Conservation (phyloP, 139 green algal genomes). For the Volvox africanus region DNA sequence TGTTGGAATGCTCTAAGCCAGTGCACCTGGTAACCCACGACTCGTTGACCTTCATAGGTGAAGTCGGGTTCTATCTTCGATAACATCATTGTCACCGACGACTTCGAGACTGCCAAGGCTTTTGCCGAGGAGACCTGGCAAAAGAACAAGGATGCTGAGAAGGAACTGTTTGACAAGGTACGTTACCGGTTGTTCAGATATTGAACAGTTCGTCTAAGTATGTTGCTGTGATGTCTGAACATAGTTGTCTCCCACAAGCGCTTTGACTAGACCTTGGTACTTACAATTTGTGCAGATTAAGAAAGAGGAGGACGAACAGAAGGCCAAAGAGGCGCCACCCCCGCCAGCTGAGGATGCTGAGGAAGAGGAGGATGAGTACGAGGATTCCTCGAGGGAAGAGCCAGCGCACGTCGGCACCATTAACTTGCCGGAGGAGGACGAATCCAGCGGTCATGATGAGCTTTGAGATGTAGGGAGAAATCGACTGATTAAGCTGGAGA, state of each 20-base stretch:
- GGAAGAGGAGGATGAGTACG: conserved; percentile 30
- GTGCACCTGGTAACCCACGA: not conserved
- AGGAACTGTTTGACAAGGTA: conserved; percentile 75
- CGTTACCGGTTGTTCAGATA: too few relatives aligned
- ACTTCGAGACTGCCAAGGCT: conserved; percentile 76
- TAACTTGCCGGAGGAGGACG: conserved; percentile 25
- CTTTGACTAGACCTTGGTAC: too few relatives aligned
- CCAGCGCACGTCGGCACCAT: conserved; percentile 11
- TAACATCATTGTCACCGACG: conserved; percentile 91
- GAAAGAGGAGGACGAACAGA: conserved; percentile 56
- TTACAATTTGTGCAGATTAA: conserved; percentile 8
- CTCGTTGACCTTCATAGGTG: conserved; percentile 59
- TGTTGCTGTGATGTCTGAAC: too few relatives aligned
- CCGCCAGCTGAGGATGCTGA: not conserved
- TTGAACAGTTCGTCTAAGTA: too few relatives aligned
- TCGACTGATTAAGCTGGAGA: too few relatives aligned
- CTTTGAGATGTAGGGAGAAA: conserved; percentile 8
- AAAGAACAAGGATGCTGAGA: conserved; percentile 83
- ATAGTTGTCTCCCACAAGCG: too few relatives aligned
- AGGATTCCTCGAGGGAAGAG: conserved; percentile 55
- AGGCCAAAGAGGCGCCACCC: conserved; percentile 42
- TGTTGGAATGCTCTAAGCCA: not conserved
- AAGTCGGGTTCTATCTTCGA: conserved; percentile 93
- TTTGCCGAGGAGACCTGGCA: conserved; percentile 86
- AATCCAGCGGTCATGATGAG: conserved; percentile 49